Evolutionary conservation across 257 asterid genomes (phyloP).

Genomic region (Fraxinus excelsior): DNA sequence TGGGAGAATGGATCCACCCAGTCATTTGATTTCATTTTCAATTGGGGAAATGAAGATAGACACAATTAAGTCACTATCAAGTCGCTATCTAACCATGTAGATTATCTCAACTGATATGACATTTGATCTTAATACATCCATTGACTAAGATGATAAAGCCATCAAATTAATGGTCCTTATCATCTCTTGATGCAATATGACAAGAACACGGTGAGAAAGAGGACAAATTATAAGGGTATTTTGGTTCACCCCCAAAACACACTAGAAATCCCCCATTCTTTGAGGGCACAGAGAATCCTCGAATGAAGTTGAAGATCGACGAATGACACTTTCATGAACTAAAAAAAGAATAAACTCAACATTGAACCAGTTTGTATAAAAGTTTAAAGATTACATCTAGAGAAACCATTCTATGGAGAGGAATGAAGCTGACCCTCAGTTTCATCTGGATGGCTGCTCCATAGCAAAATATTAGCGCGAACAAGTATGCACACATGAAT

Average conservation of each 20-base stretch:
- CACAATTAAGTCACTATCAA: neutral
- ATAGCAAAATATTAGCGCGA: constrained; percentile 25
- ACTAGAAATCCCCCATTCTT: too few species aligned
- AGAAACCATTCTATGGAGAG: neutral
- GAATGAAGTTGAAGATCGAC: neutral
- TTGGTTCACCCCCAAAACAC: too few species aligned
- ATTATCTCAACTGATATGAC: neutral
- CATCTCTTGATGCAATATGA: neutral
- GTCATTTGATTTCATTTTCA: neutral
- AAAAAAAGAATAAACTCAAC: neutral
- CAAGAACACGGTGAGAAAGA: neutral
- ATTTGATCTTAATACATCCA: neutral
- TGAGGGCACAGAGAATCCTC: too few species aligned
- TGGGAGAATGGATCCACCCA: neutral
- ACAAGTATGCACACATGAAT: constrained; percentile 29
- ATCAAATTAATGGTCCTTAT: neutral
- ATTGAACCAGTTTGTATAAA: too few species aligned
- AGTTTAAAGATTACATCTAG: constrained; percentile 8
- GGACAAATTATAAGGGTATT: neutral
- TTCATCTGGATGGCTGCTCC: constrained; percentile 21
- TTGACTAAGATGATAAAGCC: neutral
- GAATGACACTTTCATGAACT: neutral
- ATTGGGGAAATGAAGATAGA: neutral
- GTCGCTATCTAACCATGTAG: neutral
- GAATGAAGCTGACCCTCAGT: neutral